phyloP scores from a whole-genome alignment of 176 grass and related monocot genomes.

The Secale cereale region DNA sequence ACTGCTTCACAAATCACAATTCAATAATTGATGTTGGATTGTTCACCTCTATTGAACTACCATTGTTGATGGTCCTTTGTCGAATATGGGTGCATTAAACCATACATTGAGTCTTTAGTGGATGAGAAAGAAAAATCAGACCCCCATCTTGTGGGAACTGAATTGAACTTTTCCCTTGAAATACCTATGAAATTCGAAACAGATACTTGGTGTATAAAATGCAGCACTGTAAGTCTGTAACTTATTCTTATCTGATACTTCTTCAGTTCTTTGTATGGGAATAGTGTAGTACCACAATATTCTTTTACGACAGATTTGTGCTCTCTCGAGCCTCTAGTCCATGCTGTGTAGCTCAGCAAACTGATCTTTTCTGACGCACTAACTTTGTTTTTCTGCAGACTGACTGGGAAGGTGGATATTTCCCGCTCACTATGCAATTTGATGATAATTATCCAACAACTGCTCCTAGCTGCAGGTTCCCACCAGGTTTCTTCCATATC shows the following conservation, averaged over 20 bases:
- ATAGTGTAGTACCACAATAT: background rate
- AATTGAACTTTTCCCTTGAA: background rate
- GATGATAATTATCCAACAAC: constrained; percentile 65
- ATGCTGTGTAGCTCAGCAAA: background rate
- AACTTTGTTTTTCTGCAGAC: constrained; percentile 52
- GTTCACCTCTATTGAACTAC: background rate
- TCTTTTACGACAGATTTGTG: background rate
- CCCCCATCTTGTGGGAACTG: background rate
- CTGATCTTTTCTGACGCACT: background rate
- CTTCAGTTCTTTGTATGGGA: background rate
- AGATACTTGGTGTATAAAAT: background rate
- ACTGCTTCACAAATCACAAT: no score
- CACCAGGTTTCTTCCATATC: constrained; percentile 73
- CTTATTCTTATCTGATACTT: background rate
- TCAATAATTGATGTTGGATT: background rate
- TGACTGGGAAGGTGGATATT: constrained; percentile 92
- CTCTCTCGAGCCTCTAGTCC: background rate
- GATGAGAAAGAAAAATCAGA: background rate
- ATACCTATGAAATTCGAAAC: background rate
- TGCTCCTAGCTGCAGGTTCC: constrained; percentile 76
- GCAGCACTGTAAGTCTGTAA: background rate
- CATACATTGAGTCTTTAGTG: background rate
- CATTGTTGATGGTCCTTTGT: background rate
- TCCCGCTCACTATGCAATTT: constrained; percentile 58
- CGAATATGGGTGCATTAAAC: background rate